These are phyloP conservation scores for Xylaria arbuscula DNA, from an alignment of 2,329 filamentous ascomycete species.

Conservation along the genomic window DNA sequence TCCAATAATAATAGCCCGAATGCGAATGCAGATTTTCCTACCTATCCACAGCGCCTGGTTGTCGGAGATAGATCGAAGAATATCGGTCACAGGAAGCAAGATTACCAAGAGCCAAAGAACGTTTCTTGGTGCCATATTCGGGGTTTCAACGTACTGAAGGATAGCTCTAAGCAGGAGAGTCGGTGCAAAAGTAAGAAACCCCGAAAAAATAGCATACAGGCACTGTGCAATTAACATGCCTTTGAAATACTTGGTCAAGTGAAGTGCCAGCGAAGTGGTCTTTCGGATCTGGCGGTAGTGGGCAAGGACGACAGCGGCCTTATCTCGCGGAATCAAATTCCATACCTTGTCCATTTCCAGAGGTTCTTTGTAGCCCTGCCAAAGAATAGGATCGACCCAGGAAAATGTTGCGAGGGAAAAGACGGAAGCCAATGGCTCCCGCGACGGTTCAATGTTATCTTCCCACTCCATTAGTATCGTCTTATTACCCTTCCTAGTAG, in stretches of 20 bases:
- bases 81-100: constrained; percentile 84
- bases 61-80: constrained; percentile 83
- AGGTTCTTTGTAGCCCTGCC: constrained; percentile 86
- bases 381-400: constrained; percentile 92
- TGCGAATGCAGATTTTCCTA: constrained; percentile 90
- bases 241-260: constrained; percentile 87
- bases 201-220: constrained; percentile 80
- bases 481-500: constrained; percentile 91
- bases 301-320: constrained; percentile 81
- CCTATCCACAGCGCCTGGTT: constrained; percentile 93
- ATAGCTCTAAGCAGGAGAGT: constrained; percentile 92
- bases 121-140: constrained; percentile 78
- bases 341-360: constrained; percentile 88
- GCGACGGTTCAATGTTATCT: constrained; percentile 85
- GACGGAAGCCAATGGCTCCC: constrained; percentile 86
- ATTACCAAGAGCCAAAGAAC: constrained; percentile 97
- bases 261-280: constrained; percentile 80
- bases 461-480: constrained; percentile 89
- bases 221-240: constrained; percentile 80
- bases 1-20: constrained; percentile 94
- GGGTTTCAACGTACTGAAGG: constrained; percentile 91
- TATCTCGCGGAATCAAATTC: constrained; percentile 90
- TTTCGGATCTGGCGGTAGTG: constrained; percentile 89
- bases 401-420: constrained; percentile 88
- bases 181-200: constrained; percentile 88